Conservation (phyloP, 495 filamentous ascomycete genomes). For the Thermothielavioides terrestris region DNA sequence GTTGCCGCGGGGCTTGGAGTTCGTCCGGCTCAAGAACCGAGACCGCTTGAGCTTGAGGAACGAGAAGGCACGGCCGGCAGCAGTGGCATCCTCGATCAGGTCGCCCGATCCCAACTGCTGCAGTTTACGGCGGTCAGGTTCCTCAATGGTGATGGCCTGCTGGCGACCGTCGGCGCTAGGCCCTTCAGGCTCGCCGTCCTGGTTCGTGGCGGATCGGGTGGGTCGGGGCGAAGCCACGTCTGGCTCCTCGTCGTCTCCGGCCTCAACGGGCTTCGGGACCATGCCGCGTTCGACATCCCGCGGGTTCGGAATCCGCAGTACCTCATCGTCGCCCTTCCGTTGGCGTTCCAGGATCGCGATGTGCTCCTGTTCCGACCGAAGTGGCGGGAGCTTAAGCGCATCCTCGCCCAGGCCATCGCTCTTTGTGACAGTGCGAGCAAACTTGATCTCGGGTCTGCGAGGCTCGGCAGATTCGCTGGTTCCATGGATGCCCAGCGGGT, state of each 20-base stretch:
- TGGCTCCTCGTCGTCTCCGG: slow-evolving; percentile 29
- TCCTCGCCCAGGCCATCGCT: slow-evolving; percentile 36
- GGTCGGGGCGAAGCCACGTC: slow-evolving; percentile 11
- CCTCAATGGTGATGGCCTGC: slow-evolving; percentile 57
- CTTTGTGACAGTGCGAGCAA: slow-evolving; percentile 51
- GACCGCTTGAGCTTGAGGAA: slow-evolving; percentile 32
- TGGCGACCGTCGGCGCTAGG: slow-evolving; percentile 28
- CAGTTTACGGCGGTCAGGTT: slow-evolving; percentile 40
- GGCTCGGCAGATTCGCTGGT: slow-evolving; percentile 24
- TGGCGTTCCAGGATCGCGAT: slow-evolving; percentile 83
- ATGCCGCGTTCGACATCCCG: slow-evolving; percentile 76
- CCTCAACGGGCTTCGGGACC: slow-evolving; percentile 53
- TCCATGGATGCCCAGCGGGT: neutral
- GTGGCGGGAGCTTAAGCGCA: slow-evolving; percentile 38
- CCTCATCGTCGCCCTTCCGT: slow-evolving; percentile 59
- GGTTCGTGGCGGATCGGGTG: slow-evolving; percentile 9
- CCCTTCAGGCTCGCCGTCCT: slow-evolving; percentile 16
- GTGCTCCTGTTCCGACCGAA: slow-evolving; percentile 60
- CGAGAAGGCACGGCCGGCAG: slow-evolving; percentile 24
- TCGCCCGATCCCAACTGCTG: slow-evolving; percentile 24
- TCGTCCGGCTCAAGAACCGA: slow-evolving; percentile 7
- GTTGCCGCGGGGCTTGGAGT: slow-evolving; percentile 14
- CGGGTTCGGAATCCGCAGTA: slow-evolving; percentile 78
- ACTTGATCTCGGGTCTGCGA: slow-evolving; percentile 45
- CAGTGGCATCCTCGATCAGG: slow-evolving; percentile 28